Evolutionary conservation across 108 stramenopile species (phyloP).

Genomic region (Skeletonema costatum): DNA sequence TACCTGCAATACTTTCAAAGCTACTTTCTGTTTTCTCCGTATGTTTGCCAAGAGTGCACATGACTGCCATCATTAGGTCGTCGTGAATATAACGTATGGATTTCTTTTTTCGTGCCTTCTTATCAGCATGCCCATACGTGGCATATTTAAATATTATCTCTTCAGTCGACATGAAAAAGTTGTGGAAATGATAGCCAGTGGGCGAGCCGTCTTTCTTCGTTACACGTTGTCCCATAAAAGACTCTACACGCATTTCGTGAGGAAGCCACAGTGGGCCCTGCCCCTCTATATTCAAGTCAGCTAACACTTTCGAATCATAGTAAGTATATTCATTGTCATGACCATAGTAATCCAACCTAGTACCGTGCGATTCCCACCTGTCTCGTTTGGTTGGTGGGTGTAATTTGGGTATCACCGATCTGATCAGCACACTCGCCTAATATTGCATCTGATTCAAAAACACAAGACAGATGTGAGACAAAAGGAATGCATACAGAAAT

Average conservation of each 20-base stretch:
- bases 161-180: constrained; percentile 37
- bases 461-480: not conserved
- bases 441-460: not conserved
- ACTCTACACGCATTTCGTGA: constrained; percentile 23
- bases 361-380: constrained; percentile 8
- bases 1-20: not conserved
- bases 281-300: not conserved
- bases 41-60: constrained; percentile 23
- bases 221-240: not conserved
- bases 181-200: constrained; percentile 53
- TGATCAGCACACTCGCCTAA: constrained; percentile 50
- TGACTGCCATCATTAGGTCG: constrained; percentile 28
- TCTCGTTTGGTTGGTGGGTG: constrained; percentile 22
- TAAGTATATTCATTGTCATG: not conserved
- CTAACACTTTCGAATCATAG: constrained; percentile 12
- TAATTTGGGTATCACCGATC: constrained; percentile 27
- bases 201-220: constrained; percentile 11
- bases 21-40: constrained; percentile 1
- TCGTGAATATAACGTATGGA: constrained; percentile 11
- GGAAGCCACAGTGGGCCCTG: constrained; percentile 33
- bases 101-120: constrained; percentile 4
- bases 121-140: constrained; percentile 44
- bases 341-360: constrained; percentile 17
- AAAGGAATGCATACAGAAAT: not conserved
- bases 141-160: constrained; percentile 33